A percentile compares a stretch with the other conserved stretches of the same genome.
Evolutionary conservation across 73 alveolate species (phyloP).

Genomic region (Paramecium sexaurelia): DNA sequence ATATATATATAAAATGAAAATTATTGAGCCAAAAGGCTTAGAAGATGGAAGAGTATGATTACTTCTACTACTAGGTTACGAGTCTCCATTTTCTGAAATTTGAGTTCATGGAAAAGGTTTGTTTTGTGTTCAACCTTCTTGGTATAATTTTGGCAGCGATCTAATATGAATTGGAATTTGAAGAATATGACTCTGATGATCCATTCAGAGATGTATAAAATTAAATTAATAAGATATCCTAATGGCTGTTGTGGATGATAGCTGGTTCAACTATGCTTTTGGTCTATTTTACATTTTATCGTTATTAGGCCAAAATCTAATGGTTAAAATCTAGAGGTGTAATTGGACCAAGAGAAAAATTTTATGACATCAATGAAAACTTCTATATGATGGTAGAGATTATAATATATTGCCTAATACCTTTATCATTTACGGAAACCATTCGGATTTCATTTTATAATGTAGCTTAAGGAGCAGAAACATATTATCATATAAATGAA

Average conservation of each 20-base stretch:
- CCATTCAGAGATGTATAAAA: not conserved
- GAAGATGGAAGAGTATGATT: constrained; percentile 11
- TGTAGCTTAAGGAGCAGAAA: constrained; percentile 59
- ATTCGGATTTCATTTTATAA: constrained; percentile 58
- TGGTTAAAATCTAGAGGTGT: constrained; percentile 75
- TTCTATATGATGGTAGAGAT: constrained; percentile 57
- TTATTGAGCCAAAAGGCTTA: not conserved
- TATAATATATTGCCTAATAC: constrained; percentile 67
- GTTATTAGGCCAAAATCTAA: constrained; percentile 67
- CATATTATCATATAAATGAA: constrained; percentile 71
- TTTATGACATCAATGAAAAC: constrained; percentile 67
- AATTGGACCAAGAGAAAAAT: constrained; percentile 66
- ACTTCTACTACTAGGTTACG: constrained; percentile 33
- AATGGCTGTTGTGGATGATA: constrained; percentile 22
- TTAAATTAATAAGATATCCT: not conserved
- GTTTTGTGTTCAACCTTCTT: constrained; percentile 2
- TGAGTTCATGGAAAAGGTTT: constrained; percentile 20
- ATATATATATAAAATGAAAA: not conserved
- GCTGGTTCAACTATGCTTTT: not conserved
- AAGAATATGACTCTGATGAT: constrained; percentile 11
- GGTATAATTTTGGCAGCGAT: not conserved
- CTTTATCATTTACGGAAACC: constrained; percentile 71
- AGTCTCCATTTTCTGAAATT: not conserved
- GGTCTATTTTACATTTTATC: constrained; percentile 56
- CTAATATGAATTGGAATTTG: constrained; percentile 32